These are phyloP conservation scores for Colletotrichum musae DNA, from an alignment of 2,329 filamentous ascomycete species.

Conservation along the genomic window DNA sequence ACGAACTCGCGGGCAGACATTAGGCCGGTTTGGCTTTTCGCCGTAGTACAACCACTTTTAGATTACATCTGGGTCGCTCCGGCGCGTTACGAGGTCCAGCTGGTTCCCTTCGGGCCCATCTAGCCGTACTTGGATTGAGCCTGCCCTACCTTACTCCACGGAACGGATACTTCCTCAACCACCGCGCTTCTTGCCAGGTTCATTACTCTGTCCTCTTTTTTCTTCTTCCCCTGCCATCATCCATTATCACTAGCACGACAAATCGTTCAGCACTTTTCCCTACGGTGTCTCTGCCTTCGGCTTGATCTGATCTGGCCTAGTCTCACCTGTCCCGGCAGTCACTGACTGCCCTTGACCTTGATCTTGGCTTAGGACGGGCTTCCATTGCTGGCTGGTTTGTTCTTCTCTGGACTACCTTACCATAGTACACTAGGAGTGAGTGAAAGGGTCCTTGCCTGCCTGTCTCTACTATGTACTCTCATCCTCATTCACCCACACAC, in stretches of 20 bases:
- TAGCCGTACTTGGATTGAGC: constrained; percentile 37
- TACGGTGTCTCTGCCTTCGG: constrained; percentile 22
- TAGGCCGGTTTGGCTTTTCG: constrained; percentile 18
- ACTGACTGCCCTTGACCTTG: constrained; percentile 24
- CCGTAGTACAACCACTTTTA: constrained; percentile 37
- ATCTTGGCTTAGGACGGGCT: neutral
- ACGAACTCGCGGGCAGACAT: constrained; percentile 33
- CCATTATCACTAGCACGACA: neutral
- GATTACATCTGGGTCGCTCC: constrained; percentile 40
- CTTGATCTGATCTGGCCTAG: constrained; percentile 30
- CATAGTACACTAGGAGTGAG: constrained; percentile 1
- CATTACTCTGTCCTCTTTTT: constrained; percentile 31
- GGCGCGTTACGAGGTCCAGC: constrained; percentile 37
- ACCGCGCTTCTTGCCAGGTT: constrained; percentile 29
- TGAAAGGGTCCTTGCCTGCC: constrained; percentile 21
- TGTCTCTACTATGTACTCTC: constrained; percentile 13
- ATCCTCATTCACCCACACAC: constrained; percentile 1
- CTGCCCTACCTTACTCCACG: constrained; percentile 41
- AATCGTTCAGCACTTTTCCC: constrained; percentile 1
- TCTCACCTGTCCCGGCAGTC: constrained; percentile 30
- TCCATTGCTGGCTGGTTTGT: constrained; percentile 26
- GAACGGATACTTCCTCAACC: constrained; percentile 37
- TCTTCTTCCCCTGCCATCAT: constrained; percentile 1
- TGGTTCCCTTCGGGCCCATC: constrained; percentile 33
- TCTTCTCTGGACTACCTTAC: constrained; percentile 3